phyloP scores from a whole-genome alignment of 2,329 filamentous ascomycete species.

The Hypoxylon sp. region DNA sequence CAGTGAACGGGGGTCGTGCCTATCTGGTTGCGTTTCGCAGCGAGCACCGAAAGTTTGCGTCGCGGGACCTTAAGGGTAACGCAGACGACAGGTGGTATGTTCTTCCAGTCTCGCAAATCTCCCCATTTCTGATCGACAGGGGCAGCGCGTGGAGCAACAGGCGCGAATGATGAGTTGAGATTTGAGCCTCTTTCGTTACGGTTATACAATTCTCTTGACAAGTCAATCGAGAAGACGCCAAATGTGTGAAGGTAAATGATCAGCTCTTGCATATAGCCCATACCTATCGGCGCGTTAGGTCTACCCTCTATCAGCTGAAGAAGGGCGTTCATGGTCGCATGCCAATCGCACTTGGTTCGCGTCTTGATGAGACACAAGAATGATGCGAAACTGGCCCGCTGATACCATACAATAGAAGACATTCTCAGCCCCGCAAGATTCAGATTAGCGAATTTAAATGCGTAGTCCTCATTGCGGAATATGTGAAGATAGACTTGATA shows the following conservation, averaged over 20 bases:
- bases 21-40: background rate
- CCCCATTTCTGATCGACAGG: constrained; percentile 3
- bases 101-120: constrained; percentile 22
- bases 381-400: background rate
- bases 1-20: background rate
- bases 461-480: constrained; percentile 31
- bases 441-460: background rate
- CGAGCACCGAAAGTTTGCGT: constrained; percentile 16
- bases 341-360: constrained; percentile 54
- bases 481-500: constrained; percentile 35
- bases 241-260: background rate
- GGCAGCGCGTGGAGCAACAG: constrained; percentile 51
- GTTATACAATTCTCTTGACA: background rate
- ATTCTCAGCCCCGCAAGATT: background rate
- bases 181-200: background rate
- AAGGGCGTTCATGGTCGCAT: constrained; percentile 49
- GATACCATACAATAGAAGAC: background rate
- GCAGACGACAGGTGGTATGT: constrained; percentile 41
- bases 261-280: background rate
- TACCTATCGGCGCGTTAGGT: background rate
- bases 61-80: constrained; percentile 43
- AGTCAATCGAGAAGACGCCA: background rate
- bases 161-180: background rate
- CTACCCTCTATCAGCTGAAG: constrained; percentile 54
- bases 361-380: constrained; percentile 20